Conservation (phyloP, 2,329 filamentous ascomycete species). For the Fusarium sp. region DNA sequence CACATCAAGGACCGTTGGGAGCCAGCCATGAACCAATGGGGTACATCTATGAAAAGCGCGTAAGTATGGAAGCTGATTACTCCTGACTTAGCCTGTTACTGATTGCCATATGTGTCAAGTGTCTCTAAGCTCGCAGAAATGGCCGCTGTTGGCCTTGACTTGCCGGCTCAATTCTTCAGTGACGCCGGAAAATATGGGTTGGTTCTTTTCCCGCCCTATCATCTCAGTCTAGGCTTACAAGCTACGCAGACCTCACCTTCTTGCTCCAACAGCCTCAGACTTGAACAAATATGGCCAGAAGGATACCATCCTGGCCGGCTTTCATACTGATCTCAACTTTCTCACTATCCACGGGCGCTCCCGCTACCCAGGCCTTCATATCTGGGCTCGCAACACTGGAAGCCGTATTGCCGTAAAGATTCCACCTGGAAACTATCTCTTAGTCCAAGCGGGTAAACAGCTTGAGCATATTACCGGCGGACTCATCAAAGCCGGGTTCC, state of each 20-base stretch:
- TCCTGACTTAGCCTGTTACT: not conserved
- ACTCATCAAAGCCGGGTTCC: conserved; percentile 70
- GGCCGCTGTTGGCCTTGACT: conserved; percentile 66
- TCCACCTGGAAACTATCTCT: conserved; percentile 66
- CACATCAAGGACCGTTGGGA: conserved; percentile 64
- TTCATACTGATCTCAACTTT: conserved; percentile 74
- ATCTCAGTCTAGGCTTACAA: not conserved
- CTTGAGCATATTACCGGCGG: conserved; percentile 71
- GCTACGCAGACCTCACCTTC: conserved; percentile 64
- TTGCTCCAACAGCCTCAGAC: conserved; percentile 71
- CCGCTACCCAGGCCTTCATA: conserved; percentile 70
- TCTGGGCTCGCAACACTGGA: conserved; percentile 73
- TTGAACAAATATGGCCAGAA: conserved; percentile 63
- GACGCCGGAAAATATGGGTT: conserved; percentile 67
- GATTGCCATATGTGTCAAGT: conserved; percentile 49
- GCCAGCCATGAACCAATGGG: conserved; percentile 68
- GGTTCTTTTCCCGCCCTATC: not conserved
- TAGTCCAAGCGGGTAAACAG: conserved; percentile 73
- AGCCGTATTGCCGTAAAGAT: conserved; percentile 69
- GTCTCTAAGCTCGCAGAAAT: conserved; percentile 69
- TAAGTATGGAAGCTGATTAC: conserved; percentile 50
- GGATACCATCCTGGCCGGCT: conserved; percentile 71
- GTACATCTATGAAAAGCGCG: conserved; percentile 70
- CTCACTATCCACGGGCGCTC: conserved; percentile 73
- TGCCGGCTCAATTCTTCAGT: conserved; percentile 64